Conservation (phyloP, 2,329 filamentous ascomycete species). For the Sclerotinia subarctica region DNA sequence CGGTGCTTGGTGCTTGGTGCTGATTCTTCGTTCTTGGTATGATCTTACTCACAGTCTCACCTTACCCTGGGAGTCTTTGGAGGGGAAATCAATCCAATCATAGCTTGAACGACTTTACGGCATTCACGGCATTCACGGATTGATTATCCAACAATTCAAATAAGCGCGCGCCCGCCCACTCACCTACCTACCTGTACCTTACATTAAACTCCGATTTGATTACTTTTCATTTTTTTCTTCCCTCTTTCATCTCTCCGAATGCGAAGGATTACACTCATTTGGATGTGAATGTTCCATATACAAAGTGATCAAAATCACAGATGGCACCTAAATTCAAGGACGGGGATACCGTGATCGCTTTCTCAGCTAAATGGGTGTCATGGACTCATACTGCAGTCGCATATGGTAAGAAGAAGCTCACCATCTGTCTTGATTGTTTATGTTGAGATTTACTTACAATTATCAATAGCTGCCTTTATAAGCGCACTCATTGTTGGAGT, state of each 20-base stretch:
- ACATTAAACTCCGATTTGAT: slow-evolving; percentile 8
- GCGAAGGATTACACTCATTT: slow-evolving; percentile 33
- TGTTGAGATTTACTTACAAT: slow-evolving; percentile 24
- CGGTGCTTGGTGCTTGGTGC: no score
- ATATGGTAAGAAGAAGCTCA: slow-evolving; percentile 57
- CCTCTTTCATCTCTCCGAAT: slow-evolving; percentile 27
- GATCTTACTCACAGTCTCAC: not conserved
- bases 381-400: slow-evolving; percentile 82
- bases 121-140: not conserved
- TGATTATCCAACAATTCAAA: not conserved
- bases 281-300: slow-evolving; percentile 32
- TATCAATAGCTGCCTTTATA: slow-evolving; percentile 68
- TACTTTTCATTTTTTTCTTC: not conserved
- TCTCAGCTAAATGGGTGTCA: slow-evolving; percentile 88
- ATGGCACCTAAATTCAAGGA: slow-evolving; percentile 59
- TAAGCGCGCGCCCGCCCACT: slow-evolving; percentile 4
- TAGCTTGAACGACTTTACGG: not conserved
- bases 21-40: not conserved
- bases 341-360: slow-evolving; percentile 55
- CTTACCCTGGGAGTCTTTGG: not conserved
- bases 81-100: not conserved
- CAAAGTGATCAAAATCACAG: slow-evolving; percentile 23
- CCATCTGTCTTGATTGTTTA: not conserved
- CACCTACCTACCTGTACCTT: slow-evolving; percentile 5
- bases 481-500: slow-evolving; percentile 80